Evolutionary conservation across 192 early-diverging fungal species (phyloP).

Genomic region (Coemansia sp.): DNA sequence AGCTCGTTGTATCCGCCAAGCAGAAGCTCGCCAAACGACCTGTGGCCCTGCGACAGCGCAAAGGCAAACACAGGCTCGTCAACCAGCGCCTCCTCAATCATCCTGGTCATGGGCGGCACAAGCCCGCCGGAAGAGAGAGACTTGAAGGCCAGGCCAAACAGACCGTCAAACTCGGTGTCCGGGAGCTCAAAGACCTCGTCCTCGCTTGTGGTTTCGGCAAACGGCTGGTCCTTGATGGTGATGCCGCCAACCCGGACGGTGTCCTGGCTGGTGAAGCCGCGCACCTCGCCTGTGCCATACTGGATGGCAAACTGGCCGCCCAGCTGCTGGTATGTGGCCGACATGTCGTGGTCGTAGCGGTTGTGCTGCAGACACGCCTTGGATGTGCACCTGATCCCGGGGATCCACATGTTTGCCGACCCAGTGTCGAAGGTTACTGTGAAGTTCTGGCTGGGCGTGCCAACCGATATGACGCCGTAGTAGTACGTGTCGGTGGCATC

Average conservation of each 20-base stretch:
- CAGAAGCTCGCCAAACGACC: conserved; percentile 47
- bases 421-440: conserved; percentile 74
- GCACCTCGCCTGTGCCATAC: conserved; percentile 56
- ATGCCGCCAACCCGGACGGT: conserved; percentile 49
- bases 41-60: conserved; percentile 43
- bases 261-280: conserved; percentile 50
- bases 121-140: conserved; percentile 44
- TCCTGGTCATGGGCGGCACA: conserved; percentile 50
- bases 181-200: conserved; percentile 51
- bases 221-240: conserved; percentile 53
- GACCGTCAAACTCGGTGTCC: conserved; percentile 54
- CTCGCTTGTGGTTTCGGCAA: conserved; percentile 53
- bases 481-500: conserved; percentile 57
- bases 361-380: conserved; percentile 50
- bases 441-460: conserved; percentile 67
- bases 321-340: conserved; percentile 46
- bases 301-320: conserved; percentile 49
- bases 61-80: conserved; percentile 55
- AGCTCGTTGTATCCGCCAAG: conserved; percentile 59
- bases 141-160: conserved; percentile 58
- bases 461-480: conserved; percentile 62
- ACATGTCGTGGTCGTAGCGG: conserved; percentile 43
- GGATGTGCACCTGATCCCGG: conserved; percentile 47
- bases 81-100: conserved; percentile 48
- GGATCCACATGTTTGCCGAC: conserved; percentile 70